Base-by-base conservation (phyloP, 2,329 filamentous ascomycete genomes). In the Microdochium bolleyi region DNA sequence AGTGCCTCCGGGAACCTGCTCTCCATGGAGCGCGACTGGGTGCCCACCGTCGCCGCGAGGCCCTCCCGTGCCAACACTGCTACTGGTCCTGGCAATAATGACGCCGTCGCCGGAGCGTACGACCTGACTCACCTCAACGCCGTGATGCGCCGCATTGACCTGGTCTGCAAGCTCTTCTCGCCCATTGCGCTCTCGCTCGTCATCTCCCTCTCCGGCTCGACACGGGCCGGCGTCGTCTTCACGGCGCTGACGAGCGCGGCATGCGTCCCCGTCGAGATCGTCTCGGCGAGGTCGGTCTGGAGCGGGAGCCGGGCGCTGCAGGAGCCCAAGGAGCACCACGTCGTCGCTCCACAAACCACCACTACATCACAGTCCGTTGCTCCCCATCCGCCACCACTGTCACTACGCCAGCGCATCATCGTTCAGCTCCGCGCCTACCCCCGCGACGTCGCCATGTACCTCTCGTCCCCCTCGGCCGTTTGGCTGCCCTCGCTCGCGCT, bases 71-170 rank as follows among this genome's bases (percentile, higher is more conserved):
- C 11, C 14, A 8, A 14, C 16, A n/a, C 37, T n/a, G 37, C 37
- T 19, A n/a, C 8, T 5, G 61, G n/a, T n/a, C n/a, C n/a, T n/a
- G n/a, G n/a, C n/a, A n/a, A n/a, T n/a, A n/a, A n/a, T n/a, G n/a
- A n/a, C n/a, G n/a, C n/a, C n/a, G n/a, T n/a, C n/a, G n/a, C n/a
- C n/a, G n/a, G n/a, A n/a, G n/a, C n/a, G 4, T 72, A 72, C 52
- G 67, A 72, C 50, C 60, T 73, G 27, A 73, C 71, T 1, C 65
- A 61, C 53, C 55, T 81, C 2, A 82, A 82, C 59, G 72, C 78
- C 1, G 70, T 71, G 10, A 82, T 82, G 77, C 68, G 79, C 52
- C 69, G 77, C 8, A 82, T 83, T 55, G 79, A 83, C 56, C 69
- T 83, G 3, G 69, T 75, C 46, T 82, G 79, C 67, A 83, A 82